Conservation (phyloP, 345 rosid genomes). For the Populus alba region DNA sequence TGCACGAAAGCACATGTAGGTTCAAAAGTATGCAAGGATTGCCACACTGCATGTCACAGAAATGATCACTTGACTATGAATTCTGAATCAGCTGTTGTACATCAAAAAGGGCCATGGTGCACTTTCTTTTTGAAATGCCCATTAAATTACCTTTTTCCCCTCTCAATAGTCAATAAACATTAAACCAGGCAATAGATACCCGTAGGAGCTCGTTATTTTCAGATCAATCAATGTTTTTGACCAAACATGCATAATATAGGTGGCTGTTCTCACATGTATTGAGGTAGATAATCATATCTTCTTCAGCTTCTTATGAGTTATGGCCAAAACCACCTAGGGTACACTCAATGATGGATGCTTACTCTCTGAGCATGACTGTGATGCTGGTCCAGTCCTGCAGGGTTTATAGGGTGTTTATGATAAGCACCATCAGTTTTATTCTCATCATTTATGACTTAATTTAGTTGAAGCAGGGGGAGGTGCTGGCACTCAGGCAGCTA, state of each 20-base stretch:
- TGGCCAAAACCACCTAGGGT: not conserved
- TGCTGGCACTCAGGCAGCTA: constrained; percentile 31
- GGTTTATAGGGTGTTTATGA: not conserved
- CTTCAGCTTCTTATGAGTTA: not conserved
- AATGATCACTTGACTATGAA: not conserved
- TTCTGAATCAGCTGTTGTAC: not conserved
- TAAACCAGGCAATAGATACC: not conserved
- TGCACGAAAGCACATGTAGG: not conserved
- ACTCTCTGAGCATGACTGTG: not conserved
- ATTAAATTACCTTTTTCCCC: not conserved
- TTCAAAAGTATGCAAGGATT: not conserved
- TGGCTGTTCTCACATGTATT: not conserved
- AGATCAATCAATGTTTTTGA: not conserved
- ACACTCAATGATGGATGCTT: not conserved
- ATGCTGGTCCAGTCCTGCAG: not conserved
- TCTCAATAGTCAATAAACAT: not conserved
- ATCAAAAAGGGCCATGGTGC: not conserved
- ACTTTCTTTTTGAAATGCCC: not conserved
- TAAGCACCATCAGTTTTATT: not conserved
- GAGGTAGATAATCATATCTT: not conserved
- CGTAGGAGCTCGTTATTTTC: not conserved
- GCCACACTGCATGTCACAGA: not conserved
- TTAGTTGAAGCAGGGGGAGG: constrained; percentile 32
- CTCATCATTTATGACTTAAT: not conserved
- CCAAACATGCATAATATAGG: not conserved